These are phyloP conservation scores for Aureobasidium uvarum DNA, from an alignment of 2,329 filamentous ascomycete species.

Conservation along the genomic window DNA sequence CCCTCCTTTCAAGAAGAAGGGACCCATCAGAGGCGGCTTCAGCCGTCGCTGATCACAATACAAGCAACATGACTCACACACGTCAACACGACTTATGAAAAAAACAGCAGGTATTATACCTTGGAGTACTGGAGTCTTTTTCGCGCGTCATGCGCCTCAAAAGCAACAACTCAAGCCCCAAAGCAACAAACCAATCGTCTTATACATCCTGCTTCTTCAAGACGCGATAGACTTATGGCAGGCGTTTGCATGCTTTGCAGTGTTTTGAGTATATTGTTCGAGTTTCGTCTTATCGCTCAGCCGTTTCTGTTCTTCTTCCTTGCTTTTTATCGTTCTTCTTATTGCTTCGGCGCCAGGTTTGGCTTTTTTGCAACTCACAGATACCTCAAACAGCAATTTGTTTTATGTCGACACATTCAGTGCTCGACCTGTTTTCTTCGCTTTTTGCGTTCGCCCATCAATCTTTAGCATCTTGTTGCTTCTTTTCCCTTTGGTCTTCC, in stretches of 20 bases:
- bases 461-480: conserved; percentile 7
- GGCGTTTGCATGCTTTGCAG: conserved; percentile 19
- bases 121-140: conserved; percentile 18
- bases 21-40: conserved; percentile 24
- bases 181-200: conserved; percentile 18
- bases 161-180: conserved; percentile 18
- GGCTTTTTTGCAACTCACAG: conserved; percentile 20
- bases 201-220: neutral
- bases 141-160: neutral
- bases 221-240: conserved; percentile 8
- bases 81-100: conserved; percentile 25
- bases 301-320: neutral
- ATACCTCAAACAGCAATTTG: conserved; percentile 25
- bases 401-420: neutral
- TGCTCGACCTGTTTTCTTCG: conserved; percentile 7
- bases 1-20: conserved; percentile 23
- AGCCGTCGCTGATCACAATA: conserved; percentile 10
- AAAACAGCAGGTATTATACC: conserved; percentile 13
- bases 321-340: neutral
- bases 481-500: conserved; percentile 5
- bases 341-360: neutral
- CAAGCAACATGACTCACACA: conserved; percentile 16
- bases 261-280: conserved; percentile 5
- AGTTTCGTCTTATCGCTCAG: neutral
- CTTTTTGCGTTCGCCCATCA: neutral